Base-by-base conservation (phyloP, 495 filamentous ascomycete genomes). In the Aspergillus sparsus region DNA sequence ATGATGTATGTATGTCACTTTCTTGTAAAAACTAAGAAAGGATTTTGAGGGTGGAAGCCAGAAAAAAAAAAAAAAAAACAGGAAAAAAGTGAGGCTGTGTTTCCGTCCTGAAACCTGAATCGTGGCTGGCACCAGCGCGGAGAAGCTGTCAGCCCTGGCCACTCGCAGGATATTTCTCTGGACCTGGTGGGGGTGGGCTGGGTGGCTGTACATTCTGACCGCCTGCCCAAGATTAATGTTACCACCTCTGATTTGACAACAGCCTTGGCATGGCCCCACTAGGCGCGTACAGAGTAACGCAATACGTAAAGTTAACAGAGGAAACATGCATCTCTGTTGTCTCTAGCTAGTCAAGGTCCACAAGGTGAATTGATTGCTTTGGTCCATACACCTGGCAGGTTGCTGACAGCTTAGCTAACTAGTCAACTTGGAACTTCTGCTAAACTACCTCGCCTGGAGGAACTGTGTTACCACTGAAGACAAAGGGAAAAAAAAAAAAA, bases 81-180 rank as follows among this genome's bases (percentile, higher is more conserved):
- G 6, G 31, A 59, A 59, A 49, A 50, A 60, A 51, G 55, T 67
- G 71, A 72, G 73, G 73, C 73, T 73, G 69, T 75, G 73, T 71
- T 39, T 50, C 10, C 12, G 13, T 46, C 32, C 36, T 49, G 57
- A 71, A 62, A 65, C 63, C 59, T 53, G 46, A 55, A 53, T 51
- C 65, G 70, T 70, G 71, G 71, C 70, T 68, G 65, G 62, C 53
- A 51, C 36, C 27, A 12, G 35, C 36, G 42, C 53, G 57, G 55
- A 53, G 45, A 57, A 49, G 42, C 52, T 57, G 60, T 35, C 45
- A 51, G 42, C 39, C 44, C 12, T 49, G 44, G 39, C 42, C 54
- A 44, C 42, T 53, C 31, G 42, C 32, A 54, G 50, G 18, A 12
- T 7, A 45, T 21, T 41, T 49, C 58, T 49, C 18, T 8, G 18